Base-by-base conservation (phyloP, 2,329 filamentous ascomycete genomes). In the Alternaria arbusti region DNA sequence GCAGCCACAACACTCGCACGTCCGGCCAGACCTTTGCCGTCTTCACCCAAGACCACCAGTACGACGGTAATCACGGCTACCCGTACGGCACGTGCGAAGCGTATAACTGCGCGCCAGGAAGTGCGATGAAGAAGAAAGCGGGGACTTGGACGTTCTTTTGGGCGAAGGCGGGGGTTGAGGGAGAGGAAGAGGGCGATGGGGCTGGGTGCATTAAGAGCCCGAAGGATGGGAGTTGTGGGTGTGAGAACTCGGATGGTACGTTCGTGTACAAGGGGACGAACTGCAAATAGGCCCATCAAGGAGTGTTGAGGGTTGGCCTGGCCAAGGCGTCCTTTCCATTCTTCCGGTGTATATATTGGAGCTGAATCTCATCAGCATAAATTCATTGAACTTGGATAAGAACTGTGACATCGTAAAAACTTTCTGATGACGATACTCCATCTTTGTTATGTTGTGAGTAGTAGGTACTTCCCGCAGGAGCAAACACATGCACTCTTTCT, bases 71-170 rank as follows among this genome's bases (percentile, higher is more conserved):
- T 63, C 58, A 84, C 61, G 84, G 84, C 23, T 80, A 78, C 3
- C 83, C 83, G 3, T 85, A 85, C 68, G 84, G 83, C 1, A 85
- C 82, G 5, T 86, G 73, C 25, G 63, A 70, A 57, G 73, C 73
- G 11, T 76, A 76, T 58, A 73, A 67, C 7, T 75, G 70, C 45
- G 55, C 44, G 2, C 66, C 71, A 0, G 68, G 68, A 7, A 67
- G 63, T 6, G 49, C 54, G 10, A 71, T 71, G 72, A 62, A 51
- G 20, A 40, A 40, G n/a, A 17, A 64, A 17, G 43, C 36, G 11
- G 71, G 71, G 36, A 64, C 57, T 25, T 74, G 73, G 70, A 70
- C 68, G 5, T 75, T 74, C 52, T 73, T 69, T 44, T 72, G 73
- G 71, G 67, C 55, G 15, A 45, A 65, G 17, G 66, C 65, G n/a